Percentiles rank a stretch among this genome's conserved stretches.
These are phyloP conservation scores for Solanum sparsipilum DNA, from an alignment of 257 asterid genomes.

Conservation along the genomic window DNA sequence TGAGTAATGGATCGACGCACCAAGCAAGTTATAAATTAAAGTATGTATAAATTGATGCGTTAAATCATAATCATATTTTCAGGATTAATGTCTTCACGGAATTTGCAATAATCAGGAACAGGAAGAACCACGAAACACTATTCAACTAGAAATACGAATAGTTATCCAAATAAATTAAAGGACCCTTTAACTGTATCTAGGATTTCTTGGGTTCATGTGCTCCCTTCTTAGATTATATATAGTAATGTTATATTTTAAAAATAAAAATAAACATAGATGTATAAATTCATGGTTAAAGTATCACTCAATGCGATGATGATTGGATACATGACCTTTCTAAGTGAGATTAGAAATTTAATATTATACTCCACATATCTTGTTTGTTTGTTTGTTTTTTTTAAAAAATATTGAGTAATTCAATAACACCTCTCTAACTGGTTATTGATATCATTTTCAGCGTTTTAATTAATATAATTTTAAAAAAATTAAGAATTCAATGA, in stretches of 20 bases:
- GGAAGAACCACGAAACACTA: background rate
- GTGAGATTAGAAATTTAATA: background rate
- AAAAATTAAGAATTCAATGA: rapidly evolving
- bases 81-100: background rate
- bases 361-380: no score
- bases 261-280: no score
- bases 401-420: no score
- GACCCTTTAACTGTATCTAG: no score
- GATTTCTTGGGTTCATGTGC: no score
- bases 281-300: no score
- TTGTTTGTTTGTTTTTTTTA: no score
- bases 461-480: no score
- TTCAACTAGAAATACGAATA: background rate
- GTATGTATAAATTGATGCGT: background rate
- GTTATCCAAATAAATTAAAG: background rate
- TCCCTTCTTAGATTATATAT: no score
- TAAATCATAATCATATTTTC: background rate
- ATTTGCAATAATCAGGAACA: background rate
- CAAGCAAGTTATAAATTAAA: background rate
- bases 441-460: no score
- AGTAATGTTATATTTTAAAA: no score
- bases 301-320: background rate
- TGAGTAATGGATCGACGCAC: no score
- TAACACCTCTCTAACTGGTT: rapidly evolving
- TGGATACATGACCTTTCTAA: rapidly evolving